Percentiles rank a stretch among this genome's conserved stretches.
phyloP scores from a whole-genome alignment of 164 flowering plant species.

The Nymphaea thermarum region DNA sequence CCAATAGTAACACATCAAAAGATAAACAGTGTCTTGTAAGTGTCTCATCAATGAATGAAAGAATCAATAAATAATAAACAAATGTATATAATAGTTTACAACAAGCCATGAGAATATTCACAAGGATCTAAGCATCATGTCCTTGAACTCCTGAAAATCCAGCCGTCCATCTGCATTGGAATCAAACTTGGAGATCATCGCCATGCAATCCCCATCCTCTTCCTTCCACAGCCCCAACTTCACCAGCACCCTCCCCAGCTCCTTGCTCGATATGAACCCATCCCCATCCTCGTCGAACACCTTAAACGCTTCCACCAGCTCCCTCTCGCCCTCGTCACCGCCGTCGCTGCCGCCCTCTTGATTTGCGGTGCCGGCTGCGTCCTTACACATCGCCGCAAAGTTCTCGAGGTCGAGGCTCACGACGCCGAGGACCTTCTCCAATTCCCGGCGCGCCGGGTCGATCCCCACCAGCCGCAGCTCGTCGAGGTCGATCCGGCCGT shows the following conservation, averaged over 20 bases:
- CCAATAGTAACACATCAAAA: too few species aligned
- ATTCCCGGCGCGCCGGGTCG: not conserved
- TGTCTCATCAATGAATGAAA: too few species aligned
- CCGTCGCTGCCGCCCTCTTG: not conserved
- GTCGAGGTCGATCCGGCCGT: not conserved
- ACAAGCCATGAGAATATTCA: not conserved
- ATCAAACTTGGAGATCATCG: constrained; percentile 17
- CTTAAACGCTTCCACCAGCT: constrained; percentile 35
- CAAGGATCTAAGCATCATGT: constrained; percentile 30
- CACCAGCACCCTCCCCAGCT: constrained; percentile 38
- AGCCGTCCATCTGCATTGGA: constrained; percentile 15
- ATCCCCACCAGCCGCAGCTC: not conserved
- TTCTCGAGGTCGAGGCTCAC: not conserved
- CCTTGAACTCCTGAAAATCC: constrained; percentile 23
- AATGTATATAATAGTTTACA: not conserved
- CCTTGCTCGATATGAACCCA: constrained; percentile 58
- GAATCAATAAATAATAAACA: too few species aligned
- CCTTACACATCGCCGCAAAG: not conserved
- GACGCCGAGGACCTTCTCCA: not conserved
- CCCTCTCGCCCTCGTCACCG: constrained; percentile 7
- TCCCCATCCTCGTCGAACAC: constrained; percentile 65
- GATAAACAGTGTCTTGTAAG: too few species aligned
- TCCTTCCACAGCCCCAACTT: constrained; percentile 35
- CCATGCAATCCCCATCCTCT: constrained; percentile 8
- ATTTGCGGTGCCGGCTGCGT: not conserved